phyloP scores from a whole-genome alignment of 805 yeast species.

The Wilhelminamyces savonicus region DNA sequence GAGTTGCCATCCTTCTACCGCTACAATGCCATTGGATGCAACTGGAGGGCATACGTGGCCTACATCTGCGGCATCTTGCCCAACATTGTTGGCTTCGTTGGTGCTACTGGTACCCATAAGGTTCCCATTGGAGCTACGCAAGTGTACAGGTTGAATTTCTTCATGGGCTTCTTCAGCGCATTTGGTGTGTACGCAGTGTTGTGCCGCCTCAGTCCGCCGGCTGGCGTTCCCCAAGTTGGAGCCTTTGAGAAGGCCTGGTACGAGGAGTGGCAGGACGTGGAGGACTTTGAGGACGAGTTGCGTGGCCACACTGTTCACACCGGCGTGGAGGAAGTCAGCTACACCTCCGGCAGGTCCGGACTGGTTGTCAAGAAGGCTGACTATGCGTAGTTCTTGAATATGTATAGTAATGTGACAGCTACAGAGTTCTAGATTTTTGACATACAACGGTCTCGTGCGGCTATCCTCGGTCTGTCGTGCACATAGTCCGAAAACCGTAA shows the following conservation, averaged over 20 bases:
- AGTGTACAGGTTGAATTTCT: conserved; percentile 68
- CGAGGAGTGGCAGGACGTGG: conserved; percentile 60
- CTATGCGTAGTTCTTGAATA: too few species aligned
- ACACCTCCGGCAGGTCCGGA: conserved; percentile 9
- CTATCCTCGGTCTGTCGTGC: too few species aligned
- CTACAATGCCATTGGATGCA: conserved; percentile 58
- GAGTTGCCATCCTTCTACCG: conserved; percentile 40
- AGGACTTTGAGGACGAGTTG: conserved; percentile 47
- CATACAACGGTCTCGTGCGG: too few species aligned
- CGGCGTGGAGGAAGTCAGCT: conserved; percentile 9
- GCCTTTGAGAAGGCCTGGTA: conserved; percentile 53
- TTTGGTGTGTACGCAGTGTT: conserved; percentile 48
- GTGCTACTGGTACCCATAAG: conserved; percentile 61
- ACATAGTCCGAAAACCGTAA: too few species aligned
- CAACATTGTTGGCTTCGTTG: conserved; percentile 82
- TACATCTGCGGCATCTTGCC: conserved; percentile 77
- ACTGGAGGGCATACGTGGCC: conserved; percentile 82
- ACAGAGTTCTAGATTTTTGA: too few species aligned
- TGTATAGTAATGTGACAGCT: too few species aligned
- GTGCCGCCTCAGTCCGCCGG: conserved; percentile 48
- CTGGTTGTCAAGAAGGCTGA: too few species aligned
- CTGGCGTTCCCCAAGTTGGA: conserved; percentile 25
- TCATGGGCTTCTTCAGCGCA: conserved; percentile 65
- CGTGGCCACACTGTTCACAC: conserved; percentile 20
- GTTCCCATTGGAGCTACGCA: conserved; percentile 77